These are phyloP conservation scores for Penicillium ucsense DNA, from an alignment of 495 filamentous ascomycete species.

Conservation along the genomic window DNA sequence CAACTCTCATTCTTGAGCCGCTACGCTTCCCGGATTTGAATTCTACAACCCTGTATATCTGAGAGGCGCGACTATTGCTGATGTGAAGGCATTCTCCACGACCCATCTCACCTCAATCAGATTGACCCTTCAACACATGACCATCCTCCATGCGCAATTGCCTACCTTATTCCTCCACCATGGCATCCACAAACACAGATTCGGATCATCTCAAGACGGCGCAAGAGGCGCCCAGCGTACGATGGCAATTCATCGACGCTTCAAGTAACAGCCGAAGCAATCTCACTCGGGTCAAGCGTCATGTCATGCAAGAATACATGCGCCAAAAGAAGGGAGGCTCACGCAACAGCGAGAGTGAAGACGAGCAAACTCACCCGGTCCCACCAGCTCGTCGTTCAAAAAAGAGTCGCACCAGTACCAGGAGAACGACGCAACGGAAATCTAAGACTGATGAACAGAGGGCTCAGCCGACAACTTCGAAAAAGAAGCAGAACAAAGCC, in stretches of 20 bases:
- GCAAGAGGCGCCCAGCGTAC: conserved; percentile 7
- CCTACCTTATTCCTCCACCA: conserved; percentile 1
- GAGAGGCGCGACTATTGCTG: no score
- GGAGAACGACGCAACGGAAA: conserved; percentile 2
- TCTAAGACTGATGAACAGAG: neutral
- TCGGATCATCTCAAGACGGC: neutral
- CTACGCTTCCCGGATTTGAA: no score
- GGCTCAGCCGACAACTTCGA: neutral
- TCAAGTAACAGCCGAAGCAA: conserved; percentile 31
- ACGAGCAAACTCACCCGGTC: conserved; percentile 3
- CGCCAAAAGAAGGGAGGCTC: conserved; percentile 26
- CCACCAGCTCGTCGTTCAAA: conserved; percentile 14
- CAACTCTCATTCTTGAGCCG: no score
- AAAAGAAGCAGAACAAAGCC: neutral
- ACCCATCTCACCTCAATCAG: no score
- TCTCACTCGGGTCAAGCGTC: conserved; percentile 34
- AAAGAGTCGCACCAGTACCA: conserved; percentile 6
- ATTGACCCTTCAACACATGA: no score
- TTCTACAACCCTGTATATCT: no score
- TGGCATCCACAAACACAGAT: conserved; percentile 7
- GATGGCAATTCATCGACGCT: conserved; percentile 37
- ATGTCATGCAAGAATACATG: conserved; percentile 41
- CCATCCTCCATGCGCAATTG: neutral
- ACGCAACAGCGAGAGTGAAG: conserved; percentile 15
- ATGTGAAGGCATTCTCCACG: no score